phyloP scores from a whole-genome alignment of 2,329 filamentous ascomycete species.

The Paradendryphiella salina region DNA sequence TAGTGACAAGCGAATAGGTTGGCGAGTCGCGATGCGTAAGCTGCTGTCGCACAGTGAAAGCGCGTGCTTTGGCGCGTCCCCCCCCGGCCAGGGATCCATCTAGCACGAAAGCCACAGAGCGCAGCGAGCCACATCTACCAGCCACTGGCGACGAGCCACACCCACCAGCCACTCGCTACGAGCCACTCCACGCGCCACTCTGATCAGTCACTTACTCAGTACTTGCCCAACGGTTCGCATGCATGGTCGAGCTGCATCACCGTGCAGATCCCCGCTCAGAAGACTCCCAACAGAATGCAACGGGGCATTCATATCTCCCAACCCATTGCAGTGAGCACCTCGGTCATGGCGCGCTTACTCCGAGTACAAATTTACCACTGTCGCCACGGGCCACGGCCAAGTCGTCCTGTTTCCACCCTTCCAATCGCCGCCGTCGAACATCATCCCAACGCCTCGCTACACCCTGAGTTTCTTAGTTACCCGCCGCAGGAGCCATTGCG shows the following conservation, averaged over 20 bases:
- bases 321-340: slow-evolving; percentile 10
- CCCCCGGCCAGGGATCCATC: slow-evolving; percentile 2
- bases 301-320: slow-evolving; percentile 14
- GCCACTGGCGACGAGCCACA: slow-evolving; percentile 4
- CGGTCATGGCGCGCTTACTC: slow-evolving; percentile 16
- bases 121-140: slow-evolving; percentile 11
- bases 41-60: slow-evolving; percentile 4
- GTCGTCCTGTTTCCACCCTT: slow-evolving; percentile 24
- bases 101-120: slow-evolving; percentile 6
- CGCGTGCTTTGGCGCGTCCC: slow-evolving; percentile 14
- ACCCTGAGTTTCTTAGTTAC: slow-evolving; percentile 4
- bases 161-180: slow-evolving; percentile 6
- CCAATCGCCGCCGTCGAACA: slow-evolving; percentile 18
- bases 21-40: slow-evolving; percentile 2
- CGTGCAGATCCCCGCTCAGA: slow-evolving; percentile 20
- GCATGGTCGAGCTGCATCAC: slow-evolving; percentile 18
- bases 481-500: slow-evolving; percentile 10
- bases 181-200: background rate
- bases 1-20: background rate
- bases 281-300: slow-evolving; percentile 25
- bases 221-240: slow-evolving; percentile 7
- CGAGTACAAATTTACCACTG: slow-evolving; percentile 8
- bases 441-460: slow-evolving; percentile 14
- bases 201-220: slow-evolving; percentile 5
- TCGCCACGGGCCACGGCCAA: slow-evolving; percentile 21